Evolutionary conservation across 441 rosid species (phyloP), one percentile per base, ranked within the genome.

Genomic region (Erysimum cheiri): DNA sequence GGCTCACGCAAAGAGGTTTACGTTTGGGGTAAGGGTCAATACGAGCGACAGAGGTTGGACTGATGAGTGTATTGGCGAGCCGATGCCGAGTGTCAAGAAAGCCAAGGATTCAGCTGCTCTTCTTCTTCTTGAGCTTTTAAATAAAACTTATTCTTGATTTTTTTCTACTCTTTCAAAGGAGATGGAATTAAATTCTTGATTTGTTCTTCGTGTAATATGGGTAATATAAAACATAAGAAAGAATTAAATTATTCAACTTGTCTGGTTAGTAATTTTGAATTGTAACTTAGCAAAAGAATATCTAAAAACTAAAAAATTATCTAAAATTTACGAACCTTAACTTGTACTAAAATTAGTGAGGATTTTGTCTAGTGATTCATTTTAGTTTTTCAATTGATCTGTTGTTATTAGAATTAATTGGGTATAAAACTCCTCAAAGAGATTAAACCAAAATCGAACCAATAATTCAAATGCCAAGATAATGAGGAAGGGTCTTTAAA

Each of bases 61-160:
- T 0, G 97, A 91, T 73, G 99, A 96, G 64, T 96, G 99, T 31
- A 73, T 96, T 2, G 99, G 98, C 19, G 98, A 93, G 85, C 93
- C 99, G 2, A 93, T 96, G 99, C 98, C 98, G 0, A 94, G 98
- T 68, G 99, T 96, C 22, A 96, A 96, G 70, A 96, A 95, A 86
- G 99, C 99, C 32, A 95, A 95, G 83, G 99, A 92, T 82, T 96
- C 99, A 8, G 93, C 98, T 33, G 98, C 97, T 0, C 73, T 81
- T 81, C 92, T 95, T 64, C 86, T 95, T 4, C 80, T 95, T 81
- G 85, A 91, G 71, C 96, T 91, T 54, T 46, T 93, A 41, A 91
- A 84, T 69, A 84, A 81, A 76, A 54, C 77, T 70, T 88, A 82
- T 72, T 78, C 97, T 37, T 75, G 74, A 55, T 52, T 33, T 17